A percentile compares a stretch with the other conserved stretches of the same genome.
These are phyloP conservation scores for Hypsizygus ulmarius DNA, from an alignment of 1,284 basidiomycete genomes.

Conservation along the genomic window DNA sequence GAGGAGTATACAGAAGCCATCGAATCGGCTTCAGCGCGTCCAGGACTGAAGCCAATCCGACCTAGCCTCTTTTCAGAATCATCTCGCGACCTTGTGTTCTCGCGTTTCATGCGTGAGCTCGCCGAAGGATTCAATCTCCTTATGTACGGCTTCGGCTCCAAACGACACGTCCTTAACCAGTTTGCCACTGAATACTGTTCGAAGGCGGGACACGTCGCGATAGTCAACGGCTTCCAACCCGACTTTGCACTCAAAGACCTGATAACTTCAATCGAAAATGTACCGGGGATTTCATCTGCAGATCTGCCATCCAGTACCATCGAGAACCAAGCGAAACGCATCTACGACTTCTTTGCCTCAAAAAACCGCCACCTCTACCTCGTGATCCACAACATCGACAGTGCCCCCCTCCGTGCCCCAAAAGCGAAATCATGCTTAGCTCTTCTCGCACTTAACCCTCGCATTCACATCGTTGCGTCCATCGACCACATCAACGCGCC, in stretches of 20 bases:
- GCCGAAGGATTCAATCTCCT: slow-evolving; percentile 81
- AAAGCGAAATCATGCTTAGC: slow-evolving; percentile 65
- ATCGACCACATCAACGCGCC: slow-evolving; percentile 84
- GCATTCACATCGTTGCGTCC: slow-evolving; percentile 79
- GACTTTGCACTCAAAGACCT: slow-evolving; percentile 70
- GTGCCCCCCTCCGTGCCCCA: slow-evolving; percentile 60
- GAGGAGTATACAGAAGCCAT: slow-evolving; percentile 60
- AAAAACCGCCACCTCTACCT: slow-evolving; percentile 58
- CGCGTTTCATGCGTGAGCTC: slow-evolving; percentile 69
- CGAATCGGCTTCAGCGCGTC: slow-evolving; percentile 27
- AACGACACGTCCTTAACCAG: slow-evolving; percentile 69
- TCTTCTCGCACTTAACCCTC: slow-evolving; percentile 65
- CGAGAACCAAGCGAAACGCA: slow-evolving; percentile 63
- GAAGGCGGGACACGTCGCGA: slow-evolving; percentile 66
- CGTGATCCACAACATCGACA: slow-evolving; percentile 87
- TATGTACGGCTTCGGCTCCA: slow-evolving; percentile 87
- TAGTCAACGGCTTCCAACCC: slow-evolving; percentile 81
- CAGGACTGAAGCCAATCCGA: slow-evolving; percentile 27
- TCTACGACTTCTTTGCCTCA: slow-evolving; percentile 58
- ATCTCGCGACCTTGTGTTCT: slow-evolving; percentile 44
- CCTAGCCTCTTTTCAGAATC: slow-evolving; percentile 33
- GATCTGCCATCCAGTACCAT: slow-evolving; percentile 36
- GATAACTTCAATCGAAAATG: slow-evolving; percentile 60
- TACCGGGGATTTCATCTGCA: slow-evolving; percentile 50
- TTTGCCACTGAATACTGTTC: slow-evolving; percentile 61